Conservation (phyloP, 169 alveolate genomes). For the Plasmodium relictum region DNA sequence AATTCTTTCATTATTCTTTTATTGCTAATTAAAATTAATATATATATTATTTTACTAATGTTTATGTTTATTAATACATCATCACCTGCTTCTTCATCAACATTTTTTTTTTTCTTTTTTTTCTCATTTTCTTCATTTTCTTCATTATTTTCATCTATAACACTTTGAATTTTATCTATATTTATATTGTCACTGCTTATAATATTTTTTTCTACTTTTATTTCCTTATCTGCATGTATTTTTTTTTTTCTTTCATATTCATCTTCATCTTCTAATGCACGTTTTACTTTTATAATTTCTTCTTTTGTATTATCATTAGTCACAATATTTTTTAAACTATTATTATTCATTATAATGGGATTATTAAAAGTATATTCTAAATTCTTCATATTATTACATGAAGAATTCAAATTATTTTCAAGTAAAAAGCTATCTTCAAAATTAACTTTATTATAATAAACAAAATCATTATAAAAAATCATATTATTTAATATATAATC, state of each 20-base stretch:
- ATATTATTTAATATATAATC: conserved; percentile 39
- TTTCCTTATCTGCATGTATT: not conserved
- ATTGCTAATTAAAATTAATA: conserved; percentile 34
- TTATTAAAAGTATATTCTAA: not conserved
- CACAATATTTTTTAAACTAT: not conserved
- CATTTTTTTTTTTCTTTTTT: conserved; percentile 23
- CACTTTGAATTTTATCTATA: not conserved
- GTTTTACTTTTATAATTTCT: too few relatives aligned
- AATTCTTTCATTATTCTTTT: conserved; percentile 35
- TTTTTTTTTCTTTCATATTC: not conserved
- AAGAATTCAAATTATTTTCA: not conserved
- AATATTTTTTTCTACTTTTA: not conserved
- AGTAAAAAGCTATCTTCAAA: conserved; percentile 19
- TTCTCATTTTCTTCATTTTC: conserved; percentile 30
- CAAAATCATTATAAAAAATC: conserved; percentile 34
- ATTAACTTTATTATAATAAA: conserved; percentile 44
- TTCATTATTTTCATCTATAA: not conserved
- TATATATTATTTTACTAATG: conserved; percentile 41
- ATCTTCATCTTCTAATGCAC: too few relatives aligned
- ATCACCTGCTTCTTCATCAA: conserved; percentile 16
- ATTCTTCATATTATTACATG: not conserved
- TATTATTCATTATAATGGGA: not conserved
- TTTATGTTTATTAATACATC: conserved; percentile 57
- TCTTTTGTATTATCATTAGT: not conserved
- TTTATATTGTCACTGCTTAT: not conserved